Evolutionary conservation across 805 yeast genomes (phyloP).

Genomic region (Diddensiella santjacobensis): DNA sequence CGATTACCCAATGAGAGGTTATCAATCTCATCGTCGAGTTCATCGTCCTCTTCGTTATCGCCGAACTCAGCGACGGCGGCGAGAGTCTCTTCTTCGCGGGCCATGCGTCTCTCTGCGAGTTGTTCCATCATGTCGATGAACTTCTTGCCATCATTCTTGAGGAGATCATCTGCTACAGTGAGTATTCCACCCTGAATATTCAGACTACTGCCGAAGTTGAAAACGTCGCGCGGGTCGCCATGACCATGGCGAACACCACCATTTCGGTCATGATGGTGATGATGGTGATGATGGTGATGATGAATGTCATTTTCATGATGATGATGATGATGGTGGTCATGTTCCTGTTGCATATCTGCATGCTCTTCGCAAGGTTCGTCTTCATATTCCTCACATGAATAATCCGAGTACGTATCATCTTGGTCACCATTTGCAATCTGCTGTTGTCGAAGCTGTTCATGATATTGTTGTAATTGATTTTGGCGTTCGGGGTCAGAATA

Average conservation of each 20-base stretch:
- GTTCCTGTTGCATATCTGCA: slow-evolving; percentile 13
- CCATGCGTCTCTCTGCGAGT: slow-evolving; percentile 52
- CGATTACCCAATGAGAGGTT: slow-evolving; percentile 7
- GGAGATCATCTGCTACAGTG: slow-evolving; percentile 73
- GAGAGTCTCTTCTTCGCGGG: slow-evolving; percentile 32
- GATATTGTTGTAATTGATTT: not conserved
- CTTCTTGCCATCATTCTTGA: slow-evolving; percentile 71
- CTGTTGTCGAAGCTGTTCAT: not conserved
- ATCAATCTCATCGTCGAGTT: slow-evolving; percentile 13
- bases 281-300: slow-evolving; percentile 11
- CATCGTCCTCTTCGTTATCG: slow-evolving; percentile 18
- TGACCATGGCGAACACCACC: slow-evolving; percentile 15
- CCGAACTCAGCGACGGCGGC: slow-evolving; percentile 15
- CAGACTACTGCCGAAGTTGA: slow-evolving; percentile 30
- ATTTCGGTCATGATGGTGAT: slow-evolving; percentile 14
- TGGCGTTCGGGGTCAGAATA: not conserved
- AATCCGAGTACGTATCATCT: not conserved
- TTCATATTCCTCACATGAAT: slow-evolving; percentile 7
- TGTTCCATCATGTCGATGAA: slow-evolving; percentile 79
- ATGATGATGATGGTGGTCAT: slow-evolving; percentile 17
- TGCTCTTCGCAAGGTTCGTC: slow-evolving; percentile 10
- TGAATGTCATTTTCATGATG: slow-evolving; percentile 14
- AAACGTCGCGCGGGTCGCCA: slow-evolving; percentile 20
- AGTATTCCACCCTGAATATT: slow-evolving; percentile 42
- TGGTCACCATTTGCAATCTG: not conserved